Conservation (phyloP, 768 basidiomycete genomes). For the Termitomyces sp. region DNA sequence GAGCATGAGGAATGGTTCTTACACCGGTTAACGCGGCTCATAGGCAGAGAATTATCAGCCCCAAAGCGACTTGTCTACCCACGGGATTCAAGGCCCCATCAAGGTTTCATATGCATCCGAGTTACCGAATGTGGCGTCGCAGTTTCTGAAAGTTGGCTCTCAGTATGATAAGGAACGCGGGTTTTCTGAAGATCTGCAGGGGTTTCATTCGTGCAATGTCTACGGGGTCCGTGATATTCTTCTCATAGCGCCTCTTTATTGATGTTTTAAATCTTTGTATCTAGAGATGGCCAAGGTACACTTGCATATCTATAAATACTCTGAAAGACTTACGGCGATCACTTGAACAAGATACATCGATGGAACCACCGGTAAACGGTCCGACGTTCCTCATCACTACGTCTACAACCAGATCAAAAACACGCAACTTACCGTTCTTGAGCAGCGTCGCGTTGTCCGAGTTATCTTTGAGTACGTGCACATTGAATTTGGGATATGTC, state of each 20-base stretch:
- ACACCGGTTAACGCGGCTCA: not conserved
- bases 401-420: constrained; percentile 43
- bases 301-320: not conserved
- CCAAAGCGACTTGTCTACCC: constrained; percentile 24
- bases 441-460: constrained; percentile 38
- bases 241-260: not conserved
- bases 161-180: constrained; percentile 43
- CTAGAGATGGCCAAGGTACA: constrained; percentile 53
- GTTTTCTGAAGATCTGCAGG: constrained; percentile 42
- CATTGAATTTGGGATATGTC: too few relatives aligned
- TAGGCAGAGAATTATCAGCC: constrained; percentile 36
- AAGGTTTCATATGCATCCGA: constrained; percentile 37
- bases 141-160: constrained; percentile 44
- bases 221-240: constrained; percentile 37
- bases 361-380: constrained; percentile 44
- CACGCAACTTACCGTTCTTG: constrained; percentile 35
- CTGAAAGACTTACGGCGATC: not conserved
- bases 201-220: constrained; percentile 33
- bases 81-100: constrained; percentile 47
- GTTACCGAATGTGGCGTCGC: constrained; percentile 34
- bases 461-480: constrained; percentile 43
- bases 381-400: constrained; percentile 48
- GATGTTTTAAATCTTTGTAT: too few relatives aligned
- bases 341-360: constrained; percentile 44
- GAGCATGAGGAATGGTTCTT: not conserved